Evolutionary conservation across 129 eudicot species (phyloP).

Genomic region (Calendula officinalis): DNA sequence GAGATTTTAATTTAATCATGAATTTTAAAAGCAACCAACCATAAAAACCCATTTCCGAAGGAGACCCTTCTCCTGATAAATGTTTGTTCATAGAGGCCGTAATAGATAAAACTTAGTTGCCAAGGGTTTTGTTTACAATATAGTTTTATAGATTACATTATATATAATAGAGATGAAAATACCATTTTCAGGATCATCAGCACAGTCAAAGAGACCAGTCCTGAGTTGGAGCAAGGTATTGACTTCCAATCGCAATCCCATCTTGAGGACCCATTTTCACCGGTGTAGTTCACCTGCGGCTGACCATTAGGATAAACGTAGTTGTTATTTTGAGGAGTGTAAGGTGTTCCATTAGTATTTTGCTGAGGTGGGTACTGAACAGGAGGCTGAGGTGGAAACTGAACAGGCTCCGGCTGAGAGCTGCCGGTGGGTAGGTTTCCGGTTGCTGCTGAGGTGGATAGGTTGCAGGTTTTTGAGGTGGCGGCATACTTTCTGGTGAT

Average conservation of each 20-base stretch:
- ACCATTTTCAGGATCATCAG: constrained; percentile 39
- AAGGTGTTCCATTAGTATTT: background rate
- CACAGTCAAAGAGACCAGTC: constrained; percentile 37
- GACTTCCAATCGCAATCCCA: constrained; percentile 27
- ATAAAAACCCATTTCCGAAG: too few species aligned
- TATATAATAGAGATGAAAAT: background rate
- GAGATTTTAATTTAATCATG: too few species aligned
- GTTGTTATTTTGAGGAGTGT: constrained; percentile 24
- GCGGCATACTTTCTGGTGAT: constrained; percentile 23
- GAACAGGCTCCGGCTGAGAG: constrained; percentile 15
- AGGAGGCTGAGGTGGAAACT: constrained; percentile 23
- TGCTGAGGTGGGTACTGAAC: constrained; percentile 23
- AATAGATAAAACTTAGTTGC: too few species aligned
- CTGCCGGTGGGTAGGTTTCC: background rate
- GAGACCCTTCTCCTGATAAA: too few species aligned
- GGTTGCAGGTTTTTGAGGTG: constrained; percentile 23
- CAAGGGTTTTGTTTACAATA: background rate
- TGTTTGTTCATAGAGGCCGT: too few species aligned
- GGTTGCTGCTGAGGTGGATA: constrained; percentile 22
- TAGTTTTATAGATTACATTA: background rate
- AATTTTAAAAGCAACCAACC: too few species aligned
- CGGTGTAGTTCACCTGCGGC: constrained; percentile 20
- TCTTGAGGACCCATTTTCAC: background rate
- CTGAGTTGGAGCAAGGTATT: constrained; percentile 29
- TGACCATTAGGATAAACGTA: constrained; percentile 12